Evolutionary conservation across 75 land plant genomes (phyloP).

Genomic region (Pinus albicaulis): DNA sequence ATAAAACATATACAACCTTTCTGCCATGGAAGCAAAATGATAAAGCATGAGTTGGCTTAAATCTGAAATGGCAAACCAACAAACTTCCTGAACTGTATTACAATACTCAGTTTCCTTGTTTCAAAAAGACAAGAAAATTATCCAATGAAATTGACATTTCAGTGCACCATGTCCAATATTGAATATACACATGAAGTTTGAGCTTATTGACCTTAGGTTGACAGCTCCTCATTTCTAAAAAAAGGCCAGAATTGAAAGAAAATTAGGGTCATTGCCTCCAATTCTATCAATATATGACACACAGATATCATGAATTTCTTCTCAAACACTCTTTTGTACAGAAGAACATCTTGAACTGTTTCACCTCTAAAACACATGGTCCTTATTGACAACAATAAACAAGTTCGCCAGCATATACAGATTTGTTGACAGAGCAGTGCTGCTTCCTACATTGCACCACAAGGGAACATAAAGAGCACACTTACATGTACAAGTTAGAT

Average conservation of each 20-base stretch:
- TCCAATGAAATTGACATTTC: background rate
- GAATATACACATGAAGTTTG: no score
- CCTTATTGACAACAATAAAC: background rate
- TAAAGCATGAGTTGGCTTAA: slow-evolving; percentile 3
- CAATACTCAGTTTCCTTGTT: background rate
- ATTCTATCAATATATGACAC: background rate
- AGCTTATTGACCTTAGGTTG: no score
- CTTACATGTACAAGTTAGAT: background rate
- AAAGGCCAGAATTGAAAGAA: background rate
- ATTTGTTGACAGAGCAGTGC: background rate
- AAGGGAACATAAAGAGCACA: no score
- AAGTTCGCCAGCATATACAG: background rate
- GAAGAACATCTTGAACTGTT: background rate
- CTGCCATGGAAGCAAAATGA: background rate
- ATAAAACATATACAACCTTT: background rate
- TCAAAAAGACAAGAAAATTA: background rate
- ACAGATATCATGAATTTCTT: background rate
- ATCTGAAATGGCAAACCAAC: background rate
- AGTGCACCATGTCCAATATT: background rate
- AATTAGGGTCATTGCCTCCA: slow-evolving; percentile 4
- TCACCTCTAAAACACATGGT: background rate
- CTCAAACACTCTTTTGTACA: slow-evolving; percentile 6
- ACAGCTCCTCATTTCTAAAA: background rate
- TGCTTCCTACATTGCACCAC: background rate
- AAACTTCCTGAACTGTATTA: background rate